Base-by-base conservation (phyloP, 345 rosid genomes). In the Rhizophora mangle region DNA sequence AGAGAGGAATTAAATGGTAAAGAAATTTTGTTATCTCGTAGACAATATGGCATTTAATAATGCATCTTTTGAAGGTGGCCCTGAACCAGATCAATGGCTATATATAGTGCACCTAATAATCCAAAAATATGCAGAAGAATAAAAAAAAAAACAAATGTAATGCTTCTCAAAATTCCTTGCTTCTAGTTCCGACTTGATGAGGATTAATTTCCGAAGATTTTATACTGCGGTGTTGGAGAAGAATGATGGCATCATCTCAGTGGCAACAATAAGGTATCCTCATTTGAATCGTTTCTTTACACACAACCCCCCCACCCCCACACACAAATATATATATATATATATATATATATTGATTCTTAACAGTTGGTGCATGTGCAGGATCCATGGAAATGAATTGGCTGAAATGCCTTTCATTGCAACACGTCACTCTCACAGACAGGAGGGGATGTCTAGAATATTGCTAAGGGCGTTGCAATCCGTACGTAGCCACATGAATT, bases 331-430 rank as follows among this genome's bases (percentile, higher is more conserved):
- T 1, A 8, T 9, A 37, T 37, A 8, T 37, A 9, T 9, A 9
- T 9, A 37, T 8, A 8, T 9, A 37, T 37, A 37, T 9, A 37
- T 8, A 8, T 9, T 8, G 11, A 2, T 9, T 37, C 43, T 8
- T 2, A 37, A 37, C 11, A 37, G 43, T 9, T 37, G 11, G 43
- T 54, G 58, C 26, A 21, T 54, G 26, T 54, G 13, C 29, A 54
- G 58, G 58, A 54, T 54, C 26, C 58, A 54, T 54, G 58, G 58
- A 54, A n/a, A 54, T 26, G 58, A 54, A 54, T 54, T 54, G 22
- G 58, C 26, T 54, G 58, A 54, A 26, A 54, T 54, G 58, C 58
- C 58, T 11, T 54, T 54, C 58, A 21, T 54, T 11, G 58, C 58
- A 54, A 54, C 58, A n/a, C 58, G 27, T 54, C 58, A 21, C 26